Base-by-base conservation (phyloP, 148 eudicot genomes). In the Rhododendron williamsianum region DNA sequence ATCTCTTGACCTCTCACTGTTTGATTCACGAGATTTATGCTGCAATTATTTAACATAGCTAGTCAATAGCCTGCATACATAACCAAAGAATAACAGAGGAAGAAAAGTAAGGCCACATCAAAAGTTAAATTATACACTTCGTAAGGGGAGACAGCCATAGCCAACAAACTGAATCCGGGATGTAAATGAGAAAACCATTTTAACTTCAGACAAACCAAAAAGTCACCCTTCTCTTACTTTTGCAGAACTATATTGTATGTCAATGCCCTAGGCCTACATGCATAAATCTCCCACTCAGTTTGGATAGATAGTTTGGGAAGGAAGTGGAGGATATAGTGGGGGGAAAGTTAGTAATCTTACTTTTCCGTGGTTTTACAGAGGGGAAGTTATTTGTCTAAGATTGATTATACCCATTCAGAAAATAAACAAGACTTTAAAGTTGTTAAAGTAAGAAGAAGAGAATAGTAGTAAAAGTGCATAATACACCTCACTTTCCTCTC, bases 1-100 rank as follows among this genome's bases (percentile, higher is more conserved):
- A 3, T 93, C 96, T 85, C 88, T 92, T 27, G 90, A 85, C 88
- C 86, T 89, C 48, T 90, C 94, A 76, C 85, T 81, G 69, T 91
- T 91, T 35, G 87, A 81, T 46, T 90, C 91, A 85, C 87, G 90
- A 74, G 87, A 85, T 87, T 88, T 91, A 58, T 90, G 90, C 95
- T 91, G 90, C 87, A 81, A 72, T 15, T 81, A 67, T 69, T 69
- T 8, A 18, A 30, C 38, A 86, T 25, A 83, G 48, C 67, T 67
- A 58, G 19, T 6, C 51, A 38, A 65, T 49, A 81, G 85, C 58
- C 60, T 76, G 78, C 81, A 69, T 38, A 45, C 36, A 82, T 23
- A n/a, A 38, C 12, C 49, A 82, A 38, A 52, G 35, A 12, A 15
- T 45, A 43, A 5, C 21, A 60, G 43, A 30, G 10, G 67, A 25